These are phyloP conservation scores for Fusarium humuli DNA, from an alignment of 2,329 filamentous ascomycete species.

Conservation along the genomic window DNA sequence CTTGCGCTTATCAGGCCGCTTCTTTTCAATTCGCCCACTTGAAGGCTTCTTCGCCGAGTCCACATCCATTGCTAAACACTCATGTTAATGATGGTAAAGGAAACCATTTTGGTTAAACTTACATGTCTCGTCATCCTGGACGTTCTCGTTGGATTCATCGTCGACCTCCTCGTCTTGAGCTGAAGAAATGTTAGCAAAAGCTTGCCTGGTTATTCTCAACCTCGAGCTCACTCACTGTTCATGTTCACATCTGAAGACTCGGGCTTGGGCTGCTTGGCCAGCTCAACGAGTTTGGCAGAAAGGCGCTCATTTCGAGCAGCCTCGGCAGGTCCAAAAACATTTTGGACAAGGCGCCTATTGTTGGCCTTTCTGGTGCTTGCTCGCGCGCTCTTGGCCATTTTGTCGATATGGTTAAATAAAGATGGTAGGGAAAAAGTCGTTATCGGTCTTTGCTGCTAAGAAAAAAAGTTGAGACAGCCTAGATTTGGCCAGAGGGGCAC, in stretches of 20 bases:
- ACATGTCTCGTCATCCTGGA: constrained; percentile 43
- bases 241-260: constrained; percentile 63
- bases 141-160: constrained; percentile 49
- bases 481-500: constrained; percentile 10
- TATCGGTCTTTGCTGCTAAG: constrained; percentile 37
- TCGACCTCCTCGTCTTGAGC: constrained; percentile 47
- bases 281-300: constrained; percentile 84
- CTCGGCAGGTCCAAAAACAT: constrained; percentile 87
- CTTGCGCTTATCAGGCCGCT: constrained; percentile 68
- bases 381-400: constrained; percentile 89
- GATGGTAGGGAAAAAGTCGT: constrained; percentile 24
- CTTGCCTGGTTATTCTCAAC: neutral
- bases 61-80: constrained; percentile 65
- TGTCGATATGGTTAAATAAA: constrained; percentile 45
- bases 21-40: constrained; percentile 58
- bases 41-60: constrained; percentile 61
- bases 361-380: constrained; percentile 85
- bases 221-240: constrained; percentile 50
- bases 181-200: constrained; percentile 27
- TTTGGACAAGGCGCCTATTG: constrained; percentile 80
- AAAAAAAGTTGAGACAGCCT: constrained; percentile 40
- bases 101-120: constrained; percentile 21
- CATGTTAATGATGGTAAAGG: constrained; percentile 28
- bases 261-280: constrained; percentile 83
- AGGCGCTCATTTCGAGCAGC: constrained; percentile 83